Percentiles rank a stretch among this genome's conserved stretches.
phyloP scores from a whole-genome alignment of 805 yeast species.

The Dipodascopsis uninucleata region DNA sequence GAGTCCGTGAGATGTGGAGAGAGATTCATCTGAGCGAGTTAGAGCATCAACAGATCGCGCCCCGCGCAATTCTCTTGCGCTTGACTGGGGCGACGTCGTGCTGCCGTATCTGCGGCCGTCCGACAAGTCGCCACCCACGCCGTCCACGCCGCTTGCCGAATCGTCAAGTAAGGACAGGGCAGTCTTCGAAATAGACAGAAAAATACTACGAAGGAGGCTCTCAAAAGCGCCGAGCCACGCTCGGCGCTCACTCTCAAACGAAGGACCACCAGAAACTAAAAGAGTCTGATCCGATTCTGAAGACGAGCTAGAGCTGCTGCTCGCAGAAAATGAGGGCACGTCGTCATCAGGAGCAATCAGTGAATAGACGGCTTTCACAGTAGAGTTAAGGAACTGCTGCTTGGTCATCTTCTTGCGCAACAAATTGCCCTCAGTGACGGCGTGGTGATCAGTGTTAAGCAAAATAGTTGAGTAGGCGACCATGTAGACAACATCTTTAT shows the following conservation, averaged over 20 bases:
- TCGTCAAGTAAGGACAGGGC: constrained; percentile 3
- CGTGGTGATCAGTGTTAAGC: constrained; percentile 74
- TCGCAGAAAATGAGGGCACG: too few relatives aligned
- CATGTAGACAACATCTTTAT: constrained; percentile 58
- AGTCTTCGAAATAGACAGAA: constrained; percentile 1
- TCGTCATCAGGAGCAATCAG: not conserved
- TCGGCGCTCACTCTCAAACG: not conserved
- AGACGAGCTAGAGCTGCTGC: constrained; percentile 3
- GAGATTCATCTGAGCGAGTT: too few relatives aligned
- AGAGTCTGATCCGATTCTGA: not conserved
- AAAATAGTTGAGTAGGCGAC: constrained; percentile 67
- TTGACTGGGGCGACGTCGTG: too few relatives aligned
- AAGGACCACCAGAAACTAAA: constrained; percentile 2
- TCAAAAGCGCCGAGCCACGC: constrained; percentile 4
- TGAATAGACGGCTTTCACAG: constrained; percentile 44
- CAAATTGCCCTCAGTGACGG: constrained; percentile 50
- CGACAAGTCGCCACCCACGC: constrained; percentile 1
- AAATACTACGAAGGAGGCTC: not conserved
- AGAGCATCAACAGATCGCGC: too few relatives aligned
- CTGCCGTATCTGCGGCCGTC: too few relatives aligned
- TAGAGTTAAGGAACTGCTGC: constrained; percentile 48
- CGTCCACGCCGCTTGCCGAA: not conserved
- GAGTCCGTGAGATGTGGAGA: too few relatives aligned
- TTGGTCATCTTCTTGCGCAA: constrained; percentile 38
- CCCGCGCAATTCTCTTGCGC: too few relatives aligned